Evolutionary conservation across 1,284 basidiomycete species (phyloP).

Genomic region (Testicularia cyperi): DNA sequence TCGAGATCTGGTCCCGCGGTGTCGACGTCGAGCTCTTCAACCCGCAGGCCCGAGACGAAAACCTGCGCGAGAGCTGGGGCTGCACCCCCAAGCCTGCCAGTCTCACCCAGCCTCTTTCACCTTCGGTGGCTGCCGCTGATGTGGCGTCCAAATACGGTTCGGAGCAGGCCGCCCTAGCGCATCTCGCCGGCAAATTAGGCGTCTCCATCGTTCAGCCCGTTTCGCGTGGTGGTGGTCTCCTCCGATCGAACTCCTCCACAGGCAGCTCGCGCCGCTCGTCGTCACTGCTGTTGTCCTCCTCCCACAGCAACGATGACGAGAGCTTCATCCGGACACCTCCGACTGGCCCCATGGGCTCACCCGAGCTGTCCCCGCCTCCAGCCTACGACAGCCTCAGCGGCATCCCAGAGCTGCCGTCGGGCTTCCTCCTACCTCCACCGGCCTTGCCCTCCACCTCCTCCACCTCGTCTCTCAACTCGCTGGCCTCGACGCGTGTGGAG

Average conservation of each 20-base stretch:
- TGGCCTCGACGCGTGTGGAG: constrained; percentile 7
- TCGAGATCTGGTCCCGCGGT: constrained; percentile 65
- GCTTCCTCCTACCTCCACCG: constrained; percentile 46
- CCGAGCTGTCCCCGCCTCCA: constrained; percentile 54
- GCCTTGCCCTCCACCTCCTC: constrained; percentile 23
- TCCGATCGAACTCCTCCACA: neutral
- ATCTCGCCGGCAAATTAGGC: constrained; percentile 41
- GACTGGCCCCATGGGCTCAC: constrained; percentile 44
- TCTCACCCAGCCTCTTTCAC: constrained; percentile 56
- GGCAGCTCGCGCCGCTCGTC: neutral
- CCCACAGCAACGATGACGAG: constrained; percentile 16
- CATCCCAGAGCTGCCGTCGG: constrained; percentile 39
- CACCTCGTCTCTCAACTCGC: neutral
- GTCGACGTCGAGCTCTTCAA: constrained; percentile 46
- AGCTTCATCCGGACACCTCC: constrained; percentile 61
- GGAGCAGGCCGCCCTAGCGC: constrained; percentile 26
- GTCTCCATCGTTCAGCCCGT: constrained; percentile 10
- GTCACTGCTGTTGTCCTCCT: neutral
- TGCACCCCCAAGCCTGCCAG: constrained; percentile 47
- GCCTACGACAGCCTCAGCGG: constrained; percentile 50
- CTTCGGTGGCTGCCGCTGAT: constrained; percentile 28
- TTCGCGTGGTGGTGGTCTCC: neutral
- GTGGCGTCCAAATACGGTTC: constrained; percentile 12
- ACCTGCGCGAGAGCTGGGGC: constrained; percentile 63
- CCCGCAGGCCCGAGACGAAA: constrained; percentile 61